Evolutionary conservation across 371 early-diverging fungal genomes (phyloP), one percentile per base, ranked within the genome.

Genomic region (Mortierella sp.): DNA sequence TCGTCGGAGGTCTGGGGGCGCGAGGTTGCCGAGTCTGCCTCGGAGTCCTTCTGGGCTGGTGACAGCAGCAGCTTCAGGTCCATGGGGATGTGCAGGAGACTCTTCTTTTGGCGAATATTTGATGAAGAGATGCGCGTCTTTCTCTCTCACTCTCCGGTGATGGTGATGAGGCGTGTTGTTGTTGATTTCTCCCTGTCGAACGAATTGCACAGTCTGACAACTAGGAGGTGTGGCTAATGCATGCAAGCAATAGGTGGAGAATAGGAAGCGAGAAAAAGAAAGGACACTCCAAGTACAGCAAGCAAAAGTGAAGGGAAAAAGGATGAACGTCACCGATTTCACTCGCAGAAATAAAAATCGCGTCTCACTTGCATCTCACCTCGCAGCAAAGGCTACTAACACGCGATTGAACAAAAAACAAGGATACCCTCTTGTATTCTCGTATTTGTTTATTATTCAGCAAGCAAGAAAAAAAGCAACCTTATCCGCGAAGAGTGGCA

Each of bases 11-110:
- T 34, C 43, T 50, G 66, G 67, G 44, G 58, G 63, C 72, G 70
- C 19, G 78, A 43, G 37, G 68, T 37, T 10, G 68, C 50, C 64
- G 74, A 58, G 66, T 72, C 71, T 13, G 76, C 50, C 69, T 77
- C 84, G 45, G 77, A 52, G 64, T 82, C 82, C 79, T 83, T 83
- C 64, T 83, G 84, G 34, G 66, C 70, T 10, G 84, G 84, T 13
- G 84, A 79, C 26, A 83, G 71, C 44, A 83, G 50, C 52, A 78
- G 70, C 73, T 83, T 83, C 73, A 83, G 71, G 79, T 83, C 84
- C 84, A 83, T 83, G 64, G 50, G 40, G 24, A 41, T 41, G 43
- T 65, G 65, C 26, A 29, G 3, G 16, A 26, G 29, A 53, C 14
- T 29, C 9, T 4, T 16, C 34, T 61, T 8, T 8, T 9, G 34